Conservation (phyloP, 2,329 filamentous ascomycete species). For the Aspergillus luchuensis region DNA sequence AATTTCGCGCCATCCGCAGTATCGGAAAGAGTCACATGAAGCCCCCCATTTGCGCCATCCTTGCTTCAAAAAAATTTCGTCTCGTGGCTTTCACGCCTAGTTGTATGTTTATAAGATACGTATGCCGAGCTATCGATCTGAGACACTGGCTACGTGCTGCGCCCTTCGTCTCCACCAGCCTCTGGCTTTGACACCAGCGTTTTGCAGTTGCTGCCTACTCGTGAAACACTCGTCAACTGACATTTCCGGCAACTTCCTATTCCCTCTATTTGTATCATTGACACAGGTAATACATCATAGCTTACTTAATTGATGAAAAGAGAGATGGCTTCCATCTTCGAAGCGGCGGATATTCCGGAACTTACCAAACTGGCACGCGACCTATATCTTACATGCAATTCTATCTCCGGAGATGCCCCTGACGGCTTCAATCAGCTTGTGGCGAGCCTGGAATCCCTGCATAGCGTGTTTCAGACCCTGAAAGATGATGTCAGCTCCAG, state of each 20-base stretch:
- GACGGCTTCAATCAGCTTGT: conserved; percentile 33
- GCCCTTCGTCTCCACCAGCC: no score
- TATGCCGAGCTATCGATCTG: no score
- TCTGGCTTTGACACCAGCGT: no score
- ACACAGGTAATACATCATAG: not conserved
- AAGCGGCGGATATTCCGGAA: conserved; percentile 26
- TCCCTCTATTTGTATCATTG: not conserved
- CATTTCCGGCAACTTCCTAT: not conserved
- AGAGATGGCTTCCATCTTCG: conserved; percentile 26
- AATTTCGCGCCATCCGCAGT: not conserved
- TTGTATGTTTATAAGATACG: not conserved
- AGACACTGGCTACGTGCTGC: no score
- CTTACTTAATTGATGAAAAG: not conserved
- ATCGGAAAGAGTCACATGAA: not conserved
- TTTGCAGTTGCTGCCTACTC: no score
- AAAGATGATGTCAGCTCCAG: conserved; percentile 29
- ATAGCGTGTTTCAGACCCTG: conserved; percentile 26
- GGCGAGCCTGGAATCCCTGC: conserved; percentile 31
- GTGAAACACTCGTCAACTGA: not conserved
- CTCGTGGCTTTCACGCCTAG: not conserved
- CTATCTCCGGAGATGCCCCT: conserved; percentile 29
- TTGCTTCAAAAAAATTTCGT: not conserved
- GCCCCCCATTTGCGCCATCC: not conserved
- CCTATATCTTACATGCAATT: conserved; percentile 30
- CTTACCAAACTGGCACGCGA: conserved; percentile 32